phyloP scores from a whole-genome alignment of 2,329 filamentous ascomycete species.

The Trichophyton simii region DNA sequence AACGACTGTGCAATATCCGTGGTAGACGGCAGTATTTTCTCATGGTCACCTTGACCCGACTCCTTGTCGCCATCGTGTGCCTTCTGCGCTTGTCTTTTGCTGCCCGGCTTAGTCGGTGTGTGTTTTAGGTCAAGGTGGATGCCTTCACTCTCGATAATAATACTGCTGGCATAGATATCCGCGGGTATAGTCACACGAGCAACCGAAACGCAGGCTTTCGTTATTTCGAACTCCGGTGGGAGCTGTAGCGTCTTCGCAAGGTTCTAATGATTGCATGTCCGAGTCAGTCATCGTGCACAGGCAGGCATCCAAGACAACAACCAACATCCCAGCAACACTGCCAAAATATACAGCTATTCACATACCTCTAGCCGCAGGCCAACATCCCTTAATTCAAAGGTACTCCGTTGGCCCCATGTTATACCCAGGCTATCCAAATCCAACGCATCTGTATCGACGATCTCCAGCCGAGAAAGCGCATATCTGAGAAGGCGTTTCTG shows the following conservation, averaged over 20 bases:
- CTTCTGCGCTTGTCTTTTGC: constrained; percentile 11
- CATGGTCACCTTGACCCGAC: constrained; percentile 10
- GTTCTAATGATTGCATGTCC: constrained; percentile 45
- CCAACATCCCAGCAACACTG: neutral
- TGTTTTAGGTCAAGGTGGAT: constrained; percentile 59
- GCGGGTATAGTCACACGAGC: constrained; percentile 75
- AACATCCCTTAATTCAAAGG: constrained; percentile 77
- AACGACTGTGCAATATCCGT: constrained; percentile 50
- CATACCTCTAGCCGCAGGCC: constrained; percentile 64
- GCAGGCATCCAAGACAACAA: neutral
- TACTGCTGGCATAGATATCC: constrained; percentile 75
- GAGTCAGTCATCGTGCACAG: neutral
- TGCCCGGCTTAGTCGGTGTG: constrained; percentile 22
- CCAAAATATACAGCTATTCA: neutral
- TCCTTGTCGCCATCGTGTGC: constrained; percentile 17
- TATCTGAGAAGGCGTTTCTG: constrained; percentile 83
- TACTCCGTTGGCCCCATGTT: constrained; percentile 62
- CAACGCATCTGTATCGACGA: constrained; percentile 76
- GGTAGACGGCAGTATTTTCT: constrained; percentile 39
- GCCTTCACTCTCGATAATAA: constrained; percentile 68
- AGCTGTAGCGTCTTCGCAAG: constrained; percentile 62
- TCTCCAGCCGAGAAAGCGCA: constrained; percentile 66
- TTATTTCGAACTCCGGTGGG: constrained; percentile 57
- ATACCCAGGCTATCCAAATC: constrained; percentile 80
- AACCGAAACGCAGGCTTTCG: constrained; percentile 60